These are phyloP conservation scores for Penicillium egyptiacum DNA, from an alignment of 495 filamentous ascomycete genomes.

Conservation along the genomic window DNA sequence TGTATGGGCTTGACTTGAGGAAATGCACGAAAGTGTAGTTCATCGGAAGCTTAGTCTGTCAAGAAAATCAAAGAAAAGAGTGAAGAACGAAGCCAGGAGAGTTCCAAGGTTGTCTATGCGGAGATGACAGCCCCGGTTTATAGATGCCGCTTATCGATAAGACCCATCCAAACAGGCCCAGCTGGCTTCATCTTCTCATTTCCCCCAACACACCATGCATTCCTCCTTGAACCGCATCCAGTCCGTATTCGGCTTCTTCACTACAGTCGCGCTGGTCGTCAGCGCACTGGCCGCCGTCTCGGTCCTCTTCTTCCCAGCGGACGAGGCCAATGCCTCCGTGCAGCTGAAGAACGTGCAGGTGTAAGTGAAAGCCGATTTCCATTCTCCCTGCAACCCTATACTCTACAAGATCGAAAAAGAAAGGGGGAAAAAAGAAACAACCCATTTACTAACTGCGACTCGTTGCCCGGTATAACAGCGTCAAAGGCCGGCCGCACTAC, in stretches of 20 bases:
- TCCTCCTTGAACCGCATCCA: conserved; percentile 79
- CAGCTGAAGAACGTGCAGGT: conserved; percentile 79
- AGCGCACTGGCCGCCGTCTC: conserved; percentile 76
- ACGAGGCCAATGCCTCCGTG: conserved; percentile 63
- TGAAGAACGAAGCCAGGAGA: neutral
- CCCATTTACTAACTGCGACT: neutral
- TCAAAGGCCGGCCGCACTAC: conserved; percentile 89
- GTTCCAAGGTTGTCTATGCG: neutral
- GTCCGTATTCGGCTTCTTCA: conserved; percentile 97
- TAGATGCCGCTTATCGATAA: conserved; percentile 24
- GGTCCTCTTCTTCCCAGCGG: conserved; percentile 65
- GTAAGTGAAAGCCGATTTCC: conserved; percentile 53
- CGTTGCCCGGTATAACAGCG: conserved; percentile 46
- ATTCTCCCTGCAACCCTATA: neutral
- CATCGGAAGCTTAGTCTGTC: neutral
- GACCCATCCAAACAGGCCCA: conserved; percentile 31
- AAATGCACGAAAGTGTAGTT: neutral
- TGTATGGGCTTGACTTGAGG: neutral
- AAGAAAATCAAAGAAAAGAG: neutral
- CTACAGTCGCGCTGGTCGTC: conserved; percentile 82
- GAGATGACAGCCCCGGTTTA: neutral
- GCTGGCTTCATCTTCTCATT: conserved; percentile 38
- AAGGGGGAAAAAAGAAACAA: neutral
- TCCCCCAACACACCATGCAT: conserved; percentile 64
- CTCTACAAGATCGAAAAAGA: neutral